Evolutionary conservation across 176 grass and related monocot genomes (phyloP).

Genomic region (Eragrostis nindensis): DNA sequence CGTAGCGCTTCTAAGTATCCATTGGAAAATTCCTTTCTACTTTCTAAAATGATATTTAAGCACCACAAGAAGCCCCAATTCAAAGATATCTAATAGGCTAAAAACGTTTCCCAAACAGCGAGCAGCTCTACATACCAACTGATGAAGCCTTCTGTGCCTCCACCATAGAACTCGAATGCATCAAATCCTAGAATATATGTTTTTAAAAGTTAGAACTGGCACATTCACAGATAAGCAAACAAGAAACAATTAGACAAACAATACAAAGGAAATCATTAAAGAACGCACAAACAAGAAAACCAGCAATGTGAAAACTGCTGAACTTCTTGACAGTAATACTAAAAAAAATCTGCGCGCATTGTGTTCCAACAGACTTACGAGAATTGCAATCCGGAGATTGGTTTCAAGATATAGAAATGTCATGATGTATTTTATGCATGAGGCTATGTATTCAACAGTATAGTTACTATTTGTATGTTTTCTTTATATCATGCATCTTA

Average conservation of each 20-base stretch:
- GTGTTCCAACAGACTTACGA: not conserved
- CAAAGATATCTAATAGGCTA: not conserved
- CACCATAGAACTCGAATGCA: slow-evolving; percentile 32
- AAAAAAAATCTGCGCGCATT: not conserved
- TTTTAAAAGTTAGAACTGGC: slow-evolving; percentile 8
- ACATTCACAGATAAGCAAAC: not conserved
- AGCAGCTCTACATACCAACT: slow-evolving; percentile 55
- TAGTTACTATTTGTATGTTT: no score
- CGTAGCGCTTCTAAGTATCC: not conserved
- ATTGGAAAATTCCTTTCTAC: not conserved
- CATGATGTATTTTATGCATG: no score
- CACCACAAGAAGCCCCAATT: not conserved
- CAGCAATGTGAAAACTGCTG: not conserved
- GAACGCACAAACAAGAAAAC: not conserved
- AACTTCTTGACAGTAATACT: not conserved
- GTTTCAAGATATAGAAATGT: no score
- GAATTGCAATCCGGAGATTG: not conserved
- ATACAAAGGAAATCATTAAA: not conserved
- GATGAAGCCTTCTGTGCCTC: slow-evolving; percentile 47
- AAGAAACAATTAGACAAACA: not conserved
- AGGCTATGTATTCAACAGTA: no score
- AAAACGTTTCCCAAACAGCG: not conserved
- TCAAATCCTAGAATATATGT: slow-evolving; percentile 49
- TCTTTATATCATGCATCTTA: no score
- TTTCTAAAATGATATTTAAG: not conserved